Evolutionary conservation across 1,284 basidiomycete genomes (phyloP).

Genomic region (Microbotryum silenes-acaulis): DNA sequence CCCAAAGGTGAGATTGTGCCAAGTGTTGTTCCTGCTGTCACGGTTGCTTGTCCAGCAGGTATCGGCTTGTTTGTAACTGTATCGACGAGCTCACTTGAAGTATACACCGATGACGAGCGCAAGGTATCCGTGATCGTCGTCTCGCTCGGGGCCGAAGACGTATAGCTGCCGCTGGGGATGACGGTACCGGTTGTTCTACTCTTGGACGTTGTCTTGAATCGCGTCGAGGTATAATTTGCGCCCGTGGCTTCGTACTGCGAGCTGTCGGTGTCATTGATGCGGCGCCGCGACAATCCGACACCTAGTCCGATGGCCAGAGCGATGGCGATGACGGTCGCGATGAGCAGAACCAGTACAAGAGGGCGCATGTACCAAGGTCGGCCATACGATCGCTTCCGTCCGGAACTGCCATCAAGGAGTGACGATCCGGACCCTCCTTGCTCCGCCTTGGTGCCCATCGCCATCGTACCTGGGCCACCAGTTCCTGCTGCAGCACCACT

Average conservation of each 20-base stretch:
- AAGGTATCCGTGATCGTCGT: neutral
- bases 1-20: no score
- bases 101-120: neutral
- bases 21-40: conserved; percentile 7
- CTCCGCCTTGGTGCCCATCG: neutral
- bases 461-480: neutral
- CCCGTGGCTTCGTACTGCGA: conserved; percentile 1
- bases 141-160: neutral
- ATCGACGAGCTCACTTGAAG: neutral
- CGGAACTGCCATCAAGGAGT: no score
- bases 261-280: neutral
- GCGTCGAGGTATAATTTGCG: neutral
- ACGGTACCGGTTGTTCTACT: conserved; percentile 20
- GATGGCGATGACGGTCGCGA: conserved; percentile 12
- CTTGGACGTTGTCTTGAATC: neutral
- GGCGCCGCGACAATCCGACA: conserved; percentile 16
- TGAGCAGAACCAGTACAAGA: conserved; percentile 12
- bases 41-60: neutral
- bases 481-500: neutral
- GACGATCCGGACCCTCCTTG: no score
- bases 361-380: conserved; percentile 26
- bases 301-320: conserved; percentile 29
- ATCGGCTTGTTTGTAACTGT: neutral
- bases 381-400: neutral
- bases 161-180: conserved; percentile 12